Evolutionary conservation across 169 alveolate genomes (phyloP), one percentile per base, ranked within the genome.

Genomic region (Plasmodium gonderi): DNA sequence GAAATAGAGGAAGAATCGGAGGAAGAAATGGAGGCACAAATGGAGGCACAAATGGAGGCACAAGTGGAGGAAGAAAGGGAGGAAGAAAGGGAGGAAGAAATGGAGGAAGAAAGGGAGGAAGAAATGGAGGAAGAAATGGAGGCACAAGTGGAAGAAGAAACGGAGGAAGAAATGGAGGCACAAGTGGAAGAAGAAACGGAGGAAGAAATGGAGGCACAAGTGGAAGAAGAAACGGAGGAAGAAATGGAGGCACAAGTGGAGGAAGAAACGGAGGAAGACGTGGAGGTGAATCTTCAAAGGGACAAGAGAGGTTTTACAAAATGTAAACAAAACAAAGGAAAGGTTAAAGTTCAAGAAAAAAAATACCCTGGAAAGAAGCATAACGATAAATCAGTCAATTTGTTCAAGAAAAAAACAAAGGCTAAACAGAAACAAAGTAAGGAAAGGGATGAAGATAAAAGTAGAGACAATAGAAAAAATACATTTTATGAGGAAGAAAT

Each of bases 121-220:
- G 90, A 54, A 6, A 51, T 44, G 5, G 74, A 38, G 29, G 90
- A 60, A 26, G 78, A 33, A 64, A 75, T n/a, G 0, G 90, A 68
- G 14, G 75, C 29, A 60, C 72, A 82, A 7, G 82, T 33, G 29
- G 80, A 36, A 38, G 92, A 68, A 5, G 83, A 68, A 5, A 80
- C 47, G 60, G 64, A 47, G 1, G 45, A 23, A 23, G 92, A 72
- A 17, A 80, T 29, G 42, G 81, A 67, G 9, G 20, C 14, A 17
- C 12, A 51, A 3, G 76, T n/a, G 42, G 72, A 31, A 45, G 72
- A 77, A 45, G 83, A 76, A 12, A 12, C 11, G 26, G 85, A 76
- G 4, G 44, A n/a, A 77, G 3, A 44, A 17, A 31, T 42, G 23
- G 3, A n/a, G n/a, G 44, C 29, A 1, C 7, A 77, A 3, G 36